Evolutionary conservation across 257 asterid species (phyloP), one percentile per base, ranked within the genome.

Genomic region (Echium plantagineum): DNA sequence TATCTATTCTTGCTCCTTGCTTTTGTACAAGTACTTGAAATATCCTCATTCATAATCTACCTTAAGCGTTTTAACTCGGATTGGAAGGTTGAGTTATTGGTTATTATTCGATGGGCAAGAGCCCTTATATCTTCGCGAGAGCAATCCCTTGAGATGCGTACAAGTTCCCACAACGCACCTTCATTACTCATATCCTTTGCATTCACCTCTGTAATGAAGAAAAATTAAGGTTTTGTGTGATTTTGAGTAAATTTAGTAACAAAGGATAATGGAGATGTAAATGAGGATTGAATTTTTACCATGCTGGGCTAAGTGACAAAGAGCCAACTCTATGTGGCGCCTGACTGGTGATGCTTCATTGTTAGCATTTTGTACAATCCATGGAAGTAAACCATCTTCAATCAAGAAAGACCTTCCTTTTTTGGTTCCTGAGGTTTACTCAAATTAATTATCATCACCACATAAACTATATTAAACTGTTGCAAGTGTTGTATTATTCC

Each of bases 331-430:
- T 46, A 80, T 69, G 63, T 88, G 94, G 58, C 94, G 87, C 71
- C 86, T 74, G 71, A 88, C 81, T 32, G 83, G 85, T 5, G 84
- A 71, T 53, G 86, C 85, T 67, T 85, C 95, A 32, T 81, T 83
- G 57, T 83, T 88, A 52, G 96, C 84, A 61, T 83, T 85, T 78
- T 81, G 86, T 58, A 88, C 90, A 42, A 88, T 88, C 94, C 96
- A 88, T 18, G 94, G 83, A 71, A 85, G 88, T 32, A 75, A 81
- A 6, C 90, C 88, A 47, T 88, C 94, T 63, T 88, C 94, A 30
- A 88, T 85, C 28, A 88, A 79, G 68, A 85, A 82, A 66, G 96
- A 88, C 69, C 69, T 80, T 66, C 83, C 84, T 24, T 64, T 68
- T 77, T 72, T 87, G 15, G 75, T 65, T 60, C 93, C 96, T 85